Percentiles rank a stretch among this genome's conserved stretches.
Conservation (phyloP, 1,284 basidiomycete species). For the Ganoderma multipileum region DNA sequence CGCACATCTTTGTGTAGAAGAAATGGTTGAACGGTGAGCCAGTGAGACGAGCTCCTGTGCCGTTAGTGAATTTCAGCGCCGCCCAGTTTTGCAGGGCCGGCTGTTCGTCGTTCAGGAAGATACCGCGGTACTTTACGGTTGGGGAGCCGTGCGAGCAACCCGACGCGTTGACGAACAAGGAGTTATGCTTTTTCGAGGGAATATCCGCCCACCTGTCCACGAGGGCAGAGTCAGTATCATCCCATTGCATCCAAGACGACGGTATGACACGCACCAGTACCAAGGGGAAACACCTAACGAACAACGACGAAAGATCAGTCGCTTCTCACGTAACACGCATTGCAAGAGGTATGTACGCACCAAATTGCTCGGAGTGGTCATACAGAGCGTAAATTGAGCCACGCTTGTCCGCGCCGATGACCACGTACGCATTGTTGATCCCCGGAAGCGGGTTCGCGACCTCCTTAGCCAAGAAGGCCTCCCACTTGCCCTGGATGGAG, state of each 20-base stretch:
- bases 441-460: conserved; percentile 65
- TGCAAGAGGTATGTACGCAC: conserved; percentile 46
- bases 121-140: conserved; percentile 74
- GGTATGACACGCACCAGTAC: conserved; percentile 55
- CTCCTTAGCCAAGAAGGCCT: conserved; percentile 59
- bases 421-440: conserved; percentile 64
- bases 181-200: conserved; percentile 55
- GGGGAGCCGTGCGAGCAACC: conserved; percentile 71
- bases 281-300: conserved; percentile 64
- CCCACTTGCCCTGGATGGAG: conserved; percentile 67
- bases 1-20: conserved; percentile 68
- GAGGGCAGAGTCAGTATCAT: no score
- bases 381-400: conserved; percentile 75
- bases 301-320: not conserved
- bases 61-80: conserved; percentile 71
- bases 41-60: conserved; percentile 55
- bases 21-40: conserved; percentile 67
- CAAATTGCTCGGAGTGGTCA: conserved; percentile 76
- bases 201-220: conserved; percentile 72
- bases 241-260: no score
- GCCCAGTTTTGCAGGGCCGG: conserved; percentile 57
- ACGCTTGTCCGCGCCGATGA: conserved; percentile 71
- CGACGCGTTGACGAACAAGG: conserved; percentile 54
- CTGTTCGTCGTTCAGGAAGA: conserved; percentile 57
- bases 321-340: not conserved